phyloP scores from a whole-genome alignment of 1,139 yeast genomes.

The Suhomyces bribrorum region DNA sequence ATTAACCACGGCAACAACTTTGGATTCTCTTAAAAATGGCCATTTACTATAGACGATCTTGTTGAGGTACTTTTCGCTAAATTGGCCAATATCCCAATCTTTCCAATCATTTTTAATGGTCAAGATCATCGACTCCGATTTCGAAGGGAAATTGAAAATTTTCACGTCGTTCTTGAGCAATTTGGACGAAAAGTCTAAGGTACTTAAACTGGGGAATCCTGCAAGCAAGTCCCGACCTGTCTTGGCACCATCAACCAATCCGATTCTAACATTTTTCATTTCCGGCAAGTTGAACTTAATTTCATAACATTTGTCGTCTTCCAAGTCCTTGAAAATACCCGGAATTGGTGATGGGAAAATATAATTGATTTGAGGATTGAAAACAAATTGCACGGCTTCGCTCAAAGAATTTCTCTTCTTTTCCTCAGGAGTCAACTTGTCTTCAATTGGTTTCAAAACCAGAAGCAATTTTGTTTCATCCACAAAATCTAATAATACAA shows the following conservation, averaged over 20 bases:
- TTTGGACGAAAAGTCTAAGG: slow-evolving; percentile 59
- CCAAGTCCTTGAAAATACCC: slow-evolving; percentile 73
- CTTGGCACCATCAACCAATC: slow-evolving; percentile 67
- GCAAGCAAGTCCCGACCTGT: slow-evolving; percentile 73
- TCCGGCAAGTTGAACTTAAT: slow-evolving; percentile 53
- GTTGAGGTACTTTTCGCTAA: slow-evolving; percentile 62
- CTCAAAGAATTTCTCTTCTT: slow-evolving; percentile 74
- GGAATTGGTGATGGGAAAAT: slow-evolving; percentile 79
- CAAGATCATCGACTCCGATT: slow-evolving; percentile 79
- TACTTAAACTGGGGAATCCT: slow-evolving; percentile 84
- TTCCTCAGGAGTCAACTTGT: slow-evolving; percentile 67
- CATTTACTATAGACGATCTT: slow-evolving; percentile 73
- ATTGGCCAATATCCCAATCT: slow-evolving; percentile 51
- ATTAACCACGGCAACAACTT: slow-evolving; percentile 65
- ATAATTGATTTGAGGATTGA: slow-evolving; percentile 73
- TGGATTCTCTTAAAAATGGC: slow-evolving; percentile 88
- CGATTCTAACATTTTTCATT: slow-evolving; percentile 52
- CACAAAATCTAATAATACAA: slow-evolving; percentile 90
- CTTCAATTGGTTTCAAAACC: slow-evolving; percentile 67
- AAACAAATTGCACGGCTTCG: slow-evolving; percentile 61
- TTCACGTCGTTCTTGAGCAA: slow-evolving; percentile 62
- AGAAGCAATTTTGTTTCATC: slow-evolving; percentile 74
- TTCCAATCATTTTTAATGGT: slow-evolving; percentile 54
- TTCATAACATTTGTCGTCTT: slow-evolving; percentile 76
- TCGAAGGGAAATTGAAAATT: slow-evolving; percentile 83